Evolutionary conservation across 106 monocot species (phyloP).

Genomic region (Posidonia australis): DNA sequence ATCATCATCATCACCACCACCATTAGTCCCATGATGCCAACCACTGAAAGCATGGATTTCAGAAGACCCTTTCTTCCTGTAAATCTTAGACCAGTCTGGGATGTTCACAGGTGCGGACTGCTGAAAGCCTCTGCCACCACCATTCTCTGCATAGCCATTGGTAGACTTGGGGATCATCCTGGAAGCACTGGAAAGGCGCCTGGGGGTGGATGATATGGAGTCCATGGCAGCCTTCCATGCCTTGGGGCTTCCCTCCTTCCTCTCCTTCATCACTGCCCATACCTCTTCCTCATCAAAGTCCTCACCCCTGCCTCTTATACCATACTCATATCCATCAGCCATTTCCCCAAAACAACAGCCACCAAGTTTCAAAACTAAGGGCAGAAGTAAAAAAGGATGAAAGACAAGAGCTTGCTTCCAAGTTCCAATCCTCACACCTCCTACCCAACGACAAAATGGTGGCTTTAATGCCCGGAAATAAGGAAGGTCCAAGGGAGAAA

Average conservation of each 20-base stretch:
- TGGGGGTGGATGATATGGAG: constrained; percentile 4
- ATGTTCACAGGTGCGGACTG: constrained; percentile 48
- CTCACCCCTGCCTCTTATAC: too few species aligned
- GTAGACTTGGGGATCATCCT: constrained; percentile 7
- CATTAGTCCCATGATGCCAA: not conserved
- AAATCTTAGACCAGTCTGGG: constrained; percentile 36
- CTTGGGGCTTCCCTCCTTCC: constrained; percentile 4
- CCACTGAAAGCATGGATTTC: not conserved
- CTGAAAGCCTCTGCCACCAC: not conserved
- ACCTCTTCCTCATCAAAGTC: too few species aligned
- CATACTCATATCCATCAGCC: too few species aligned
- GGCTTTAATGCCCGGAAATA: too few species aligned
- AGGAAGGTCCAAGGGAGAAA: too few species aligned
- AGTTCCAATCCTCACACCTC: too few species aligned
- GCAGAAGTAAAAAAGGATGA: too few species aligned
- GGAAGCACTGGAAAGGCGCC: constrained; percentile 5
- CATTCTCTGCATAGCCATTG: not conserved
- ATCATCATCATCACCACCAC: not conserved
- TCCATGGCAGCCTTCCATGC: not conserved
- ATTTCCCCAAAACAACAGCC: too few species aligned
- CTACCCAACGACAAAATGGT: too few species aligned
- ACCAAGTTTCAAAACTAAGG: too few species aligned
- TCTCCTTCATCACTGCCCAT: constrained; percentile 12
- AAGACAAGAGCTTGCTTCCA: too few species aligned
- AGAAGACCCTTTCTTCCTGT: constrained; percentile 9